Evolutionary conservation across 257 asterid species (phyloP).

Genomic region (Pogostemon cablin): DNA sequence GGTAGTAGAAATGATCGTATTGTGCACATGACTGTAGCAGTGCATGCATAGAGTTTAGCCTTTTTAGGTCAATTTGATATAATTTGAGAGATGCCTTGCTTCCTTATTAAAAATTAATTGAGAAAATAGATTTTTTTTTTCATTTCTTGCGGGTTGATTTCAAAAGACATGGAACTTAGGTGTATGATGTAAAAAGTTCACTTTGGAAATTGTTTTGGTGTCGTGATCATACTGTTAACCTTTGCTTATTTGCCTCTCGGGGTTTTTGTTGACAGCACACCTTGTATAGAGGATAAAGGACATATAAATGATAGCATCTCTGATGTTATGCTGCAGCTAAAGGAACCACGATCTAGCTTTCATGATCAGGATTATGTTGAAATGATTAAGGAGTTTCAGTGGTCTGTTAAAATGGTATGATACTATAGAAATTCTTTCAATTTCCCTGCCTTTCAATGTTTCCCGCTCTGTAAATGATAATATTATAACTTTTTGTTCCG

Average conservation of each 20-base stretch:
- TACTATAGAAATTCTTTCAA: neutral
- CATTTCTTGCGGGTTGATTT: neutral
- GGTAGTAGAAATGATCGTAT: neutral
- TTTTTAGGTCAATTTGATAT: too few relatives aligned
- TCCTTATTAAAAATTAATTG: neutral
- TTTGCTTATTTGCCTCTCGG: conserved; percentile 14
- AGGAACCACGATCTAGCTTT: conserved; percentile 28
- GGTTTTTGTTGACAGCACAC: conserved; percentile 36
- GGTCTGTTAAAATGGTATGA: conserved; percentile 40
- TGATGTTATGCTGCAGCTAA: conserved; percentile 12
- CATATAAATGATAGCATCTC: conserved; percentile 21
- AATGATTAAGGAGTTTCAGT: conserved; percentile 38
- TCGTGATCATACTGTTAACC: neutral
- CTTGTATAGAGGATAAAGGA: conserved; percentile 25
- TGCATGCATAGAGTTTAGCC: neutral
- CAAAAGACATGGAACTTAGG: conserved; percentile 1
- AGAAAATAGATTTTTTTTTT: too few relatives aligned
- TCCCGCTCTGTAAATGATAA: neutral
- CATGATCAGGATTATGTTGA: conserved; percentile 35
- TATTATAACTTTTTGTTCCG: neutral
- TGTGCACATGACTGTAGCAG: neutral
- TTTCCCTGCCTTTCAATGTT: neutral
- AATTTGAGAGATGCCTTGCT: neutral
- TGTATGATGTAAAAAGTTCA: neutral
- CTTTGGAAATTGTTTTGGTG: neutral